phyloP scores from a whole-genome alignment of 2,329 filamentous ascomycete species.

The Magnaporthiopsis incrustans region DNA sequence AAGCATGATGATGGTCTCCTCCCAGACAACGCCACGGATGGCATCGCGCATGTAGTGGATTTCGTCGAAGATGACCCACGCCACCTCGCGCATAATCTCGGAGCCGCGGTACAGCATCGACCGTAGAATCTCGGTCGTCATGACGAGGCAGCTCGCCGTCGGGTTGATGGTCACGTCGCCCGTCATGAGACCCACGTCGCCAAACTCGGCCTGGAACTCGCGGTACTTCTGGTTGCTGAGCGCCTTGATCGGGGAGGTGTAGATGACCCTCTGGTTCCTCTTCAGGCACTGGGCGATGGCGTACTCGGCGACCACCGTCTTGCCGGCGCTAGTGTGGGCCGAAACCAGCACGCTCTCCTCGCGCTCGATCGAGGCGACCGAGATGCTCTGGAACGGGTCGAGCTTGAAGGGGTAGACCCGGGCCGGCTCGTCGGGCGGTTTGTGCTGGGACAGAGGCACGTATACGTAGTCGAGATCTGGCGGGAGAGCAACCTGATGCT shows the following conservation, averaged over 20 bases:
- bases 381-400: constrained; percentile 94
- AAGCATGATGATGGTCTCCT: constrained; percentile 95
- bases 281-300: constrained; percentile 95
- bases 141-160: constrained; percentile 93
- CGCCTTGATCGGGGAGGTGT: constrained; percentile 98
- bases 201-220: constrained; percentile 92
- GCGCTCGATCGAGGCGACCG: constrained; percentile 88
- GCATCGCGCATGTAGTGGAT: constrained; percentile 98
- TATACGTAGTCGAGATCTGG: constrained; percentile 93
- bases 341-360: constrained; percentile 96
- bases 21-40: constrained; percentile 92
- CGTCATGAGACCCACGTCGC: constrained; percentile 96
- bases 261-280: constrained; percentile 96
- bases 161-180: constrained; percentile 99
- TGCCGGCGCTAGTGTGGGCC: constrained; percentile 94
- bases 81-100: constrained; percentile 98
- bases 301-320: constrained; percentile 97
- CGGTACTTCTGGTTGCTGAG: constrained; percentile 98
- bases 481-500: constrained; percentile 92
- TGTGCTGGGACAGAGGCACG: constrained; percentile 89
- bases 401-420: constrained; percentile 81
- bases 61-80: constrained; percentile 97
- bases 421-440: constrained; percentile 78
- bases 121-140: constrained; percentile 98
- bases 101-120: constrained; percentile 98